Conservation (phyloP, 2,329 filamentous ascomycete species). For the Penicillium janthinellum region DNA sequence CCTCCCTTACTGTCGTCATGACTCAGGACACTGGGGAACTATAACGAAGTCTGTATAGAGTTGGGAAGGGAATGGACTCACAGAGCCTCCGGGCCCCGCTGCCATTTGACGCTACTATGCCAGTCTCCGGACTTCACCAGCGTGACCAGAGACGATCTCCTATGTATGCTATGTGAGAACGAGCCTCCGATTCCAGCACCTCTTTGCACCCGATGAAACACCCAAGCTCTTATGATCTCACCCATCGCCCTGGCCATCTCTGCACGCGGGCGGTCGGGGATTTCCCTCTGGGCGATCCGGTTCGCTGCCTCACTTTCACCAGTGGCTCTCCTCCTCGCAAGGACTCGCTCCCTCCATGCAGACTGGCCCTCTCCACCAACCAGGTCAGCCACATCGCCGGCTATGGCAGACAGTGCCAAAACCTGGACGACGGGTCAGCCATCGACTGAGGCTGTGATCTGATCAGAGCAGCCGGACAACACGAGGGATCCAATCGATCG, state of each 20-base stretch:
- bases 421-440: background rate
- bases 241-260: background rate
- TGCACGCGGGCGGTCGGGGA: slow-evolving; percentile 13
- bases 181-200: background rate
- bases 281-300: slow-evolving; percentile 32
- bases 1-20: background rate
- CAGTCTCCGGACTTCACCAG: no score
- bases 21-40: background rate
- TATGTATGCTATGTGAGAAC: background rate
- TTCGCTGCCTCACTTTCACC: slow-evolving; percentile 43
- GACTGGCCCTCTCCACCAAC: slow-evolving; percentile 3
- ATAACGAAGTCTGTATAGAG: background rate
- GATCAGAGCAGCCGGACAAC: background rate
- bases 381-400: background rate
- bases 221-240: background rate
- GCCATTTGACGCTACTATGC: no score
- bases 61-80: no score
- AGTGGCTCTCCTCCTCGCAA: slow-evolving; percentile 17
- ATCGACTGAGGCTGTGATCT: background rate
- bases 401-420: background rate
- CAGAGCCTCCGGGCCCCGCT: no score
- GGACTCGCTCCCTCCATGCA: slow-evolving; percentile 4
- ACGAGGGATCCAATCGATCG: background rate
- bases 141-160: no score
- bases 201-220: background rate